These are phyloP conservation scores for Lipomyces spencermartinsiae DNA, from an alignment of 805 yeast genomes.

Conservation along the genomic window DNA sequence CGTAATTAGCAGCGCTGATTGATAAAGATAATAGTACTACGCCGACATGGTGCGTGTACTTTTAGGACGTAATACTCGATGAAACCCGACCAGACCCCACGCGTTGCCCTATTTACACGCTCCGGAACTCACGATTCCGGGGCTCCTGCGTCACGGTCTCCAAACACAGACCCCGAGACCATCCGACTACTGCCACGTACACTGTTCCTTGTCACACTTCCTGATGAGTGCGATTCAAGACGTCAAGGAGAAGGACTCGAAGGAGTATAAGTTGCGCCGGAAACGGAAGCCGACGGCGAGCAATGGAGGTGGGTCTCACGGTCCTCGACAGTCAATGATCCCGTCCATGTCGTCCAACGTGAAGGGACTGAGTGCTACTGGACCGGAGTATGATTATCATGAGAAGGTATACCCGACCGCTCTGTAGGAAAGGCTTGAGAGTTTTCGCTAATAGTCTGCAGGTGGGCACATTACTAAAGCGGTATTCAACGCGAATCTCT, in stretches of 20 bases:
- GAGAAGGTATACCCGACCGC: constrained; percentile 23
- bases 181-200: not conserved
- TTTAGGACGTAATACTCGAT: no score
- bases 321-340: constrained; percentile 32
- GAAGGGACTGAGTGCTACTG: constrained; percentile 4
- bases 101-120: not conserved
- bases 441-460: not conserved
- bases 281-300: constrained; percentile 19
- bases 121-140: not conserved
- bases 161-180: not conserved
- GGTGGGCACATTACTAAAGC: constrained; percentile 37
- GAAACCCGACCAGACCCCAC: not conserved
- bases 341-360: constrained; percentile 34
- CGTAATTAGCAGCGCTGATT: not conserved
- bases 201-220: not conserved
- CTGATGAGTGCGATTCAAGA: constrained; percentile 12
- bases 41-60: not conserved
- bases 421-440: not conserved
- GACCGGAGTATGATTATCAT: constrained; percentile 6
- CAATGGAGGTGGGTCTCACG: not conserved
- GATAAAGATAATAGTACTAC: not conserved
- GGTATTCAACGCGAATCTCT: constrained; percentile 30
- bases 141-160: not conserved
- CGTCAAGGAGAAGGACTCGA: constrained; percentile 2
- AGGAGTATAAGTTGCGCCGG: constrained; percentile 12